Conservation (phyloP, 2,329 filamentous ascomycete species). For the Hypoxylon sp. region DNA sequence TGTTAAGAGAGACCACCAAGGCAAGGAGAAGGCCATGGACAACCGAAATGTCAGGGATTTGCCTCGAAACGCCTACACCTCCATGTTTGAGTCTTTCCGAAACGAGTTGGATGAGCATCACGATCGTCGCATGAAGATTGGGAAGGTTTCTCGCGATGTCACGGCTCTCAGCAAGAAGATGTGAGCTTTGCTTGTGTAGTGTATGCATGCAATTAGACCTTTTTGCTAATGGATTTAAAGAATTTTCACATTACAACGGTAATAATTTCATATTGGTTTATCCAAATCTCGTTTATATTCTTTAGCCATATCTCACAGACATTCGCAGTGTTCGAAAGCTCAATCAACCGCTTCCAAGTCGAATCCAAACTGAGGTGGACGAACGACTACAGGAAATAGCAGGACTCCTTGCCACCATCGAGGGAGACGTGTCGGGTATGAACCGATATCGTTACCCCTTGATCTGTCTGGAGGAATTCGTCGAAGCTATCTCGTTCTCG, state of each 20-base stretch:
- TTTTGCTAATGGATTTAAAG: slow-evolving; percentile 52
- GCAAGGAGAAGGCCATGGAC: slow-evolving; percentile 54
- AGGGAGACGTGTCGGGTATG: slow-evolving; percentile 76
- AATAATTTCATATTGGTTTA: slow-evolving; percentile 31
- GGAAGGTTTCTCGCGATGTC: slow-evolving; percentile 91
- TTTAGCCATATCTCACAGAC: slow-evolving; percentile 5
- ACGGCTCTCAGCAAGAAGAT: slow-evolving; percentile 97
- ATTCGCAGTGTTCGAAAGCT: slow-evolving; percentile 68
- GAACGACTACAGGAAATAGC: slow-evolving; percentile 76
- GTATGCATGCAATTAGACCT: neutral
- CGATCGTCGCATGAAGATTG: slow-evolving; percentile 86
- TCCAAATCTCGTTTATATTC: neutral
- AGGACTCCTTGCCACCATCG: slow-evolving; percentile 71
- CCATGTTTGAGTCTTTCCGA: slow-evolving; percentile 88
- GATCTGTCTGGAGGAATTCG: slow-evolving; percentile 90
- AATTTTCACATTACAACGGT: slow-evolving; percentile 87
- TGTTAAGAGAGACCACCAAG: slow-evolving; percentile 64
- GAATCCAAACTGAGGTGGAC: slow-evolving; percentile 75
- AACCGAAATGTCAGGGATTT: slow-evolving; percentile 43
- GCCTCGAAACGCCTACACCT: slow-evolving; percentile 61
- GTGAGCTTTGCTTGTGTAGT: slow-evolving; percentile 57
- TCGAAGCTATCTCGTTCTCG: slow-evolving; percentile 88
- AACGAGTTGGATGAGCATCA: slow-evolving; percentile 93
- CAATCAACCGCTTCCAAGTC: slow-evolving; percentile 68
- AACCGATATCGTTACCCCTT: slow-evolving; percentile 89